Percentiles rank a stretch among this genome's conserved stretches.
Conservation (phyloP, 306 rosid genomes). For the Vigna mungo region DNA sequence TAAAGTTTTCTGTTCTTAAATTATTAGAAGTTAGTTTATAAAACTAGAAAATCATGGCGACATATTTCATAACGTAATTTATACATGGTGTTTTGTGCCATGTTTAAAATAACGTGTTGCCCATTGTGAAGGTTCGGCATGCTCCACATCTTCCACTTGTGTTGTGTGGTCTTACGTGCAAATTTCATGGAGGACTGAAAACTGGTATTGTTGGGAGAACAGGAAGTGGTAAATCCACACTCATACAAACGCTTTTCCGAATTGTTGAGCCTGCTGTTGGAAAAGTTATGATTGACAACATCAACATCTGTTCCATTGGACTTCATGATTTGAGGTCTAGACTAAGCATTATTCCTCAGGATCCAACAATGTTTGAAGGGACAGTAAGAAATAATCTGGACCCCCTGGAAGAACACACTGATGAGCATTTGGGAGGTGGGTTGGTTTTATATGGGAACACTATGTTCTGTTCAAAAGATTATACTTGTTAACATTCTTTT, state of each 20-base stretch:
- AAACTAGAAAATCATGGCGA: background rate
- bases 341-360: slow-evolving; percentile 92
- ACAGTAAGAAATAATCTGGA: slow-evolving; percentile 85
- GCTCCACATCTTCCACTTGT: slow-evolving; percentile 92
- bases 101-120: slow-evolving; percentile 13
- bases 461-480: background rate
- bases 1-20: slow-evolving; percentile 12
- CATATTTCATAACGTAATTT: slow-evolving; percentile 14
- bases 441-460: background rate
- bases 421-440: slow-evolving; percentile 89
- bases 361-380: slow-evolving; percentile 97
- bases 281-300: slow-evolving; percentile 62
- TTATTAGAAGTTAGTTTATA: slow-evolving; percentile 17
- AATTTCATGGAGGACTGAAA: slow-evolving; percentile 74
- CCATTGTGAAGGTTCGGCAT: slow-evolving; percentile 70
- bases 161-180: slow-evolving; percentile 78
- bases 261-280: slow-evolving; percentile 70
- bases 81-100: background rate
- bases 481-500: background rate
- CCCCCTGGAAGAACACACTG: slow-evolving; percentile 80
- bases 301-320: slow-evolving; percentile 71
- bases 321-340: slow-evolving; percentile 80
- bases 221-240: slow-evolving; percentile 87
- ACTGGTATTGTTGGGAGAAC: slow-evolving; percentile 94
- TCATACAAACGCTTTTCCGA: slow-evolving; percentile 82